phyloP scores from a whole-genome alignment of 768 basidiomycete genomes.

The Auriscalpium microsporum region DNA sequence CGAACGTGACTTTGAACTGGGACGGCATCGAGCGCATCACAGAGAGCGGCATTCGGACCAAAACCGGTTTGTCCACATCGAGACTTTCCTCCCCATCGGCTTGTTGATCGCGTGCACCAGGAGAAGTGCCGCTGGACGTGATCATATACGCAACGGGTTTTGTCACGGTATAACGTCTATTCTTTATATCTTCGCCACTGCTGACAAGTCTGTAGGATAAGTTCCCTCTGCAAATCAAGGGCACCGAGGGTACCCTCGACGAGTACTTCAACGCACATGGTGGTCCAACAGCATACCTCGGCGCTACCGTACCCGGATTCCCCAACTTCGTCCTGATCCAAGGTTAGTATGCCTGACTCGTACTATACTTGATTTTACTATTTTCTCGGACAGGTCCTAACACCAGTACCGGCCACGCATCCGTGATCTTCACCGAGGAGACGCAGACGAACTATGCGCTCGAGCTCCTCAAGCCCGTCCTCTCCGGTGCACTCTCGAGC shows the following conservation, averaged over 20 bases:
- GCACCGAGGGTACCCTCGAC: constrained; percentile 34
- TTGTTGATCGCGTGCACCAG: not conserved
- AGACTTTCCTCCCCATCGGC: not conserved
- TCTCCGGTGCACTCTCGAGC: constrained; percentile 39
- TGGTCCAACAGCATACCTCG: constrained; percentile 46
- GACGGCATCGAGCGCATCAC: constrained; percentile 40
- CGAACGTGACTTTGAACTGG: constrained; percentile 46
- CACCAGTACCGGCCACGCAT: constrained; percentile 48
- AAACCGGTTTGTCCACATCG: constrained; percentile 15
- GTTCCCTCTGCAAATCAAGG: constrained; percentile 23
- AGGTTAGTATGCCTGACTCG: constrained; percentile 2
- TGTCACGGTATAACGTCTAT: not conserved
- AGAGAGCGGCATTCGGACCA: constrained; percentile 40
- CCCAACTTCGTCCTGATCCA: constrained; percentile 13
- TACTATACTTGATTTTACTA: not conserved
- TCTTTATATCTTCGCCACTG: not conserved
- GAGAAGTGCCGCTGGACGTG: not conserved
- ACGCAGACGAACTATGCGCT: constrained; percentile 45
- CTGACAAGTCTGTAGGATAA: constrained; percentile 1
- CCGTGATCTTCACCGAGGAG: constrained; percentile 48
- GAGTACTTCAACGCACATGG: constrained; percentile 42
- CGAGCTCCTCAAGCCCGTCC: constrained; percentile 43
- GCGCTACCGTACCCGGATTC: constrained; percentile 19
- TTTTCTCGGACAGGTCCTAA: constrained; percentile 33
- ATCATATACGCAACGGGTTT: not conserved